These are phyloP conservation scores for Penicillium fimorum DNA, from an alignment of 495 filamentous ascomycete species.

Conservation along the genomic window DNA sequence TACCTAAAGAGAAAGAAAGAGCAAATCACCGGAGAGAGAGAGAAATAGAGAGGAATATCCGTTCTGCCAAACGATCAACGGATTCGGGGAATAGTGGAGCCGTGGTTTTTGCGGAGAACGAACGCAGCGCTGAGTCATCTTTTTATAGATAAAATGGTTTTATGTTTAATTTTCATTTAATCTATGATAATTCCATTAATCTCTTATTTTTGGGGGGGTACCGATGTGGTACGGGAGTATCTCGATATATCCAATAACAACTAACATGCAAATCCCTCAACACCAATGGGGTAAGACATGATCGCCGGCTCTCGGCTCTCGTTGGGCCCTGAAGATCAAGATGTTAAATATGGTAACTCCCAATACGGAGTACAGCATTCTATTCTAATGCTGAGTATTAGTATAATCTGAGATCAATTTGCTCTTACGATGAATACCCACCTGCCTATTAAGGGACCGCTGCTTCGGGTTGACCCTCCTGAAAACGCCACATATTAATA, in stretches of 20 bases:
- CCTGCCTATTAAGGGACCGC: slow-evolving; percentile 30
- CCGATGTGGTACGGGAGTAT: not conserved
- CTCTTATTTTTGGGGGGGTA: not conserved
- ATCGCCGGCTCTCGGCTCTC: slow-evolving; percentile 23
- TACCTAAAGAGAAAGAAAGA: not conserved
- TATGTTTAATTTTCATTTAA: not conserved
- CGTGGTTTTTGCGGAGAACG: slow-evolving; percentile 32
- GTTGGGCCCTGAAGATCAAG: slow-evolving; percentile 29
- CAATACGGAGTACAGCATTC: not conserved
- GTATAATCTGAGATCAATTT: slow-evolving; percentile 3
- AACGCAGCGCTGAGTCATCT: slow-evolving; percentile 19
- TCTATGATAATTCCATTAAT: not conserved
- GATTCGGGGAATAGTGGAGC: slow-evolving; percentile 40
- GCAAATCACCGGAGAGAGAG: slow-evolving; percentile 10
- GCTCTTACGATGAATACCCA: slow-evolving; percentile 20
- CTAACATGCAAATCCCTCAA: slow-evolving; percentile 1
- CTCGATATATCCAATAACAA: not conserved
- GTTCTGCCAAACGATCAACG: slow-evolving; percentile 25
- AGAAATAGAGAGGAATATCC: slow-evolving; percentile 19
- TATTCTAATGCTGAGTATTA: not conserved
- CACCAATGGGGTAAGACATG: slow-evolving; percentile 15
- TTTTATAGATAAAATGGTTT: not conserved
- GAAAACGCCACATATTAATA: slow-evolving; percentile 17
- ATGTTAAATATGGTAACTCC: not conserved
- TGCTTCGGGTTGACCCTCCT: slow-evolving; percentile 18